Base-by-base conservation (phyloP, 257 asterid genomes). In the Hygrophila difformis region DNA sequence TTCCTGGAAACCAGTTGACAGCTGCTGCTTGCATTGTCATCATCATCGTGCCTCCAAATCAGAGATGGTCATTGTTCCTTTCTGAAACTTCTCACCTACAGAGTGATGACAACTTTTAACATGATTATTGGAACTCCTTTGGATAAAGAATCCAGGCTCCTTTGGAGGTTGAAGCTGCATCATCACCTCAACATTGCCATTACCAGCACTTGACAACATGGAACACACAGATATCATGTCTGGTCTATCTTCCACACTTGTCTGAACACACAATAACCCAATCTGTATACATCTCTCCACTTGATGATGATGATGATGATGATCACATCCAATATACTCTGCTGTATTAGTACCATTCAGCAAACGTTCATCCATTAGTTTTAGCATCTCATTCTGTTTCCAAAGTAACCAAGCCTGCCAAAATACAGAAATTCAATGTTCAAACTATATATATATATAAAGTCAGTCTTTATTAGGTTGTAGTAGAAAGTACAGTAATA, bases 371-470 rank as follows among this genome's bases (percentile, higher is more conserved):
- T 76, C 80, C 59, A 59, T 56, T 24, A 65, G 40, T 39, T 76
- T 72, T 24, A 62, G 0, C 5, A 36, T 49, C 33, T n/a, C 52
- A 24, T 61, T 43, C 28, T 48, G 61, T 4, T 56, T 56, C 79
- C 77, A 64, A 5, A 65, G 55, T 14, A 65, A 24, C 74, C 81
- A 73, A 39, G 69, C 74, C 81, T 69, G 46, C n/a, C 36, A 31
- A 2, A 53, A 15, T 49, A 42, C 26, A 13, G 12, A 3, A 26
- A 5, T 8, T 8, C 31, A 26, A 3, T 5, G 31, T 26, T 26
- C 8, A 8, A 5, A 8, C 0, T 8, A 26, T 26, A 3, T 26
- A 26, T 26, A 26, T 3, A 26, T 5, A 26, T 1, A 26, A 26
- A 26, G 8, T 3, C 31, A 1, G n/a, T n/a, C n/a, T n/a, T n/a